Conservation (phyloP, 257 asterid genomes). For the Ocimum tenuiflorum region DNA sequence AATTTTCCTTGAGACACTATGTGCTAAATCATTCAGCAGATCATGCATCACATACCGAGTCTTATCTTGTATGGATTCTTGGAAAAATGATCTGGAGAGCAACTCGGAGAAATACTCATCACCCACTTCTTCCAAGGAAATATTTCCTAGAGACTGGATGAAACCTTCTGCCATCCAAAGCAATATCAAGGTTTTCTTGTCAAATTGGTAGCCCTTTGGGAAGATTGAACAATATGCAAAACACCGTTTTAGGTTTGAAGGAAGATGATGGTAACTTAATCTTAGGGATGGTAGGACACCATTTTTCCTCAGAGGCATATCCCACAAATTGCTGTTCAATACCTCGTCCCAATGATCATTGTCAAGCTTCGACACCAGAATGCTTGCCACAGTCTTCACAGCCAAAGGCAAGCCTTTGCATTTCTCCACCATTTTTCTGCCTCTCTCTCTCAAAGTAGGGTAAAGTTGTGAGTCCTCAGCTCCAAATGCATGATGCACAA, state of each 20-base stretch:
- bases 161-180: conserved; percentile 59
- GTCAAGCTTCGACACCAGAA: conserved; percentile 33
- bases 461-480: conserved; percentile 16
- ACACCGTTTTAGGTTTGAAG: conserved; percentile 36
- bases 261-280: conserved; percentile 43
- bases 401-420: conserved; percentile 53
- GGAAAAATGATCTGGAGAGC: conserved; percentile 37
- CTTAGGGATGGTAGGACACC: conserved; percentile 35
- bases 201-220: conserved; percentile 46
- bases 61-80: conserved; percentile 26
- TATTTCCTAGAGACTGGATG: conserved; percentile 22
- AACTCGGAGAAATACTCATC: conserved; percentile 35
- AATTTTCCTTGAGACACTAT: conserved; percentile 34
- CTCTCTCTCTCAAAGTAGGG: conserved; percentile 26
- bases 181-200: conserved; percentile 31
- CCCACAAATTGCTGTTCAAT: conserved; percentile 39
- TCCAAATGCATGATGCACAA: conserved; percentile 31
- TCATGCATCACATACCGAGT: conserved; percentile 38
- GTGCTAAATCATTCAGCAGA: conserved; percentile 39
- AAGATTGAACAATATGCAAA: conserved; percentile 51
- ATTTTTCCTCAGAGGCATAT: conserved; percentile 33
- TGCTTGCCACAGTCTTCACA: conserved; percentile 38
- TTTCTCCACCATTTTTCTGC: conserved; percentile 33
- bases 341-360: conserved; percentile 32
- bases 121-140: conserved; percentile 35